These are phyloP conservation scores for Pseudofabraea citricarpa DNA, from an alignment of 2,329 filamentous ascomycete genomes.

Conservation along the genomic window DNA sequence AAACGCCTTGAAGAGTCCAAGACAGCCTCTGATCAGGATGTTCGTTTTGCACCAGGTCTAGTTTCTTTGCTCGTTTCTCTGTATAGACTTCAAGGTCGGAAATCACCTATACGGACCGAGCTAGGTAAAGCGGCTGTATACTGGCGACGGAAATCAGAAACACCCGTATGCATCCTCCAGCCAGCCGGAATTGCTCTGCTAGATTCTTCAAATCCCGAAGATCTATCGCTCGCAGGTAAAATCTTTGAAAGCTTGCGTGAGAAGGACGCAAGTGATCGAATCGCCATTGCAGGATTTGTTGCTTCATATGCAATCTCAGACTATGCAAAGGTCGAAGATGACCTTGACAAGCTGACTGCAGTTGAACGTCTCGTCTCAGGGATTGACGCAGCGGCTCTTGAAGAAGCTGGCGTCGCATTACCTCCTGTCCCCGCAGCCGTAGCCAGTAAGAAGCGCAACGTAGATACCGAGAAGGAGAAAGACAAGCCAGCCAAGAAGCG, in stretches of 20 bases:
- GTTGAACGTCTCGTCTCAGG: constrained; percentile 56
- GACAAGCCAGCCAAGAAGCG: constrained; percentile 49
- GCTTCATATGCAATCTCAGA: constrained; percentile 69
- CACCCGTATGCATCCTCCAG: constrained; percentile 63
- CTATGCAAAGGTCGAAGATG: constrained; percentile 47
- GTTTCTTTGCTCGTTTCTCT: constrained; percentile 76
- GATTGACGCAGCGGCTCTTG: constrained; percentile 57
- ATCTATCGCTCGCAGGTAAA: constrained; percentile 66
- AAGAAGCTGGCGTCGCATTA: constrained; percentile 60
- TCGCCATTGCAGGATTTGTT: constrained; percentile 77
- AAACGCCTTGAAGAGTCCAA: constrained; percentile 61
- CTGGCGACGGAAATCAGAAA: constrained; percentile 64
- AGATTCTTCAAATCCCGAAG: constrained; percentile 63
- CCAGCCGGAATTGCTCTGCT: constrained; percentile 82
- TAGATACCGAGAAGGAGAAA: constrained; percentile 36
- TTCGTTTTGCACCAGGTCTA: constrained; percentile 79
- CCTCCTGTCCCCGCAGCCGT: constrained; percentile 35
- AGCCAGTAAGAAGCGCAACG: constrained; percentile 43
- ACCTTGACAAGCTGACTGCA: constrained; percentile 54
- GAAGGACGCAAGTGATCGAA: constrained; percentile 60
- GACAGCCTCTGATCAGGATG: constrained; percentile 54
- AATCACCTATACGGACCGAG: constrained; percentile 65
- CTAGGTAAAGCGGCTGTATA: constrained; percentile 74
- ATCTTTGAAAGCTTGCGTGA: constrained; percentile 71
- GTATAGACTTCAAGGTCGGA: constrained; percentile 71